Evolutionary conservation across 2,329 filamentous ascomycete species (phyloP).

Genomic region (Trichoderma arundinaceum): DNA sequence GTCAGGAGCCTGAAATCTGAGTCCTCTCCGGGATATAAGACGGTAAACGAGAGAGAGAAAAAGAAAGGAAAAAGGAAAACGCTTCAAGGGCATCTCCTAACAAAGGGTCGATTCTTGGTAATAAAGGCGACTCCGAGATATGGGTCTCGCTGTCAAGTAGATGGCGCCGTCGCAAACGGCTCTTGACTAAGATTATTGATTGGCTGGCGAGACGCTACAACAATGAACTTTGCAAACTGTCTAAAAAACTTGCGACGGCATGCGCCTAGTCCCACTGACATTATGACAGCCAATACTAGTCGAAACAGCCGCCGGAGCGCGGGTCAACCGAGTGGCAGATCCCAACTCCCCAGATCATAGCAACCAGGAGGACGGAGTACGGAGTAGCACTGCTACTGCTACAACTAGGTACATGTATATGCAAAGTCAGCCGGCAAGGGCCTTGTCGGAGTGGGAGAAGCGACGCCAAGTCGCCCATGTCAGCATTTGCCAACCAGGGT

Average conservation of each 20-base stretch:
- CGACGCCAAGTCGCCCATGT: constrained; percentile 1
- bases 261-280: constrained; percentile 17
- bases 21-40: not conserved
- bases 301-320: constrained; percentile 21
- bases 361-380: constrained; percentile 8
- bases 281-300: constrained; percentile 9
- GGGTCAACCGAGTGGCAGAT: constrained; percentile 19
- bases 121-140: not conserved
- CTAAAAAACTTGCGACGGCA: not conserved
- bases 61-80: not conserved
- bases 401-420: constrained; percentile 7
- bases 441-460: not conserved
- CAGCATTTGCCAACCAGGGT: constrained; percentile 10
- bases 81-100: too few relatives aligned
- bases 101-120: not conserved
- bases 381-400: not conserved
- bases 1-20: constrained; percentile 11
- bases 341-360: constrained; percentile 10
- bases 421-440: constrained; percentile 14
- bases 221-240: not conserved
- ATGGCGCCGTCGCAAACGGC: not conserved
- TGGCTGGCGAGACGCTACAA: constrained; percentile 12
- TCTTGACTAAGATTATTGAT: constrained; percentile 1
- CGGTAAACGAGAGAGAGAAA: not conserved
- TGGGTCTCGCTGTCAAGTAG: not conserved